A percentile compares a stretch with the other conserved stretches of the same genome.
Conservation (phyloP, 306 rosid species). For the Neltuma alba region DNA sequence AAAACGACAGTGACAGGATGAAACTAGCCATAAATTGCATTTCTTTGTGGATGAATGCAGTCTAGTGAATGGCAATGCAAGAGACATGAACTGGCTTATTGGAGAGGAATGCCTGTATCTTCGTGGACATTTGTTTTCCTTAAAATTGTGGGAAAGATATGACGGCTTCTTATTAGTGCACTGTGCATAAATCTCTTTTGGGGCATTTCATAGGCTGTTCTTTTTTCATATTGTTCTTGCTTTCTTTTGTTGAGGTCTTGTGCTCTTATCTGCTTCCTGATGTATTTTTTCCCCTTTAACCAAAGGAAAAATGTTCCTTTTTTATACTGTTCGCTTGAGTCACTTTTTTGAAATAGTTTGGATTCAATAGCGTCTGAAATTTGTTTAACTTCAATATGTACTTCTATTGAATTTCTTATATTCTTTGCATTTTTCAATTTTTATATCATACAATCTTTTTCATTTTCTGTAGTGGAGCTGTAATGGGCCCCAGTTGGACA, state of each 20-base stretch:
- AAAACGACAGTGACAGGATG: background rate
- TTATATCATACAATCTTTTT: conserved; percentile 7
- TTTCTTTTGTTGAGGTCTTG: background rate
- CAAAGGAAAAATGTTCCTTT: background rate
- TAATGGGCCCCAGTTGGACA: conserved; percentile 82
- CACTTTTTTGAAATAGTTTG: background rate
- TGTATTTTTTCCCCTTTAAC: background rate
- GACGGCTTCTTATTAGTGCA: background rate
- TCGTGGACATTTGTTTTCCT: background rate
- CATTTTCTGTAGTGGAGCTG: conserved; percentile 72
- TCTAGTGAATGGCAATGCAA: background rate
- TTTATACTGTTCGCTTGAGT: background rate
- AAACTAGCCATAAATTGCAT: background rate
- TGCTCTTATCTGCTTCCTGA: background rate
- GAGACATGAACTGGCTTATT: background rate
- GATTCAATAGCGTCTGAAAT: background rate
- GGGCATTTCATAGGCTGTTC: background rate
- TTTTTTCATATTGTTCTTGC: background rate
- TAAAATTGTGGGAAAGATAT: background rate
- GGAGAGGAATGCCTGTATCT: background rate
- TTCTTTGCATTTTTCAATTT: conserved; percentile 13
- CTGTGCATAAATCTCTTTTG: background rate
- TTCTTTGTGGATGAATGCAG: background rate
- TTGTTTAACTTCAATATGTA: background rate
- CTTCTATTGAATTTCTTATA: background rate